A percentile compares a stretch with the other conserved stretches of the same genome.
Evolutionary conservation across 2,329 filamentous ascomycete genomes (phyloP).

Genomic region (Rhytidhysteron rufulum): DNA sequence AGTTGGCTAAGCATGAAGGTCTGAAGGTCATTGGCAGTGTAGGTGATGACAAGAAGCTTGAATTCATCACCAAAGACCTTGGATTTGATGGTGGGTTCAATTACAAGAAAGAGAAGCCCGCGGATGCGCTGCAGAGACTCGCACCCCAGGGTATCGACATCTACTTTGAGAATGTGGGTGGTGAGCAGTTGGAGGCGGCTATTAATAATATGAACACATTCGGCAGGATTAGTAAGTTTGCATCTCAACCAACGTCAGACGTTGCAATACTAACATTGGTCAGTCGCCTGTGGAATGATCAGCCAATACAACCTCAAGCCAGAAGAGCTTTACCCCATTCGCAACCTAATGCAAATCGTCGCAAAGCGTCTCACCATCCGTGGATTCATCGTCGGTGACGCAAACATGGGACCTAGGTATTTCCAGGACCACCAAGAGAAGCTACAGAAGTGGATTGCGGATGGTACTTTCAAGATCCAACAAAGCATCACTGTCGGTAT

Average conservation of each 20-base stretch:
- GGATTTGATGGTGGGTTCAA: constrained; percentile 76
- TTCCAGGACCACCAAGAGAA: constrained; percentile 69
- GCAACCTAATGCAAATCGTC: constrained; percentile 63
- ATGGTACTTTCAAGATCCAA: constrained; percentile 70
- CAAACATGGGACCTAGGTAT: constrained; percentile 60
- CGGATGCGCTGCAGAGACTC: constrained; percentile 64
- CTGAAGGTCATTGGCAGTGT: constrained; percentile 76
- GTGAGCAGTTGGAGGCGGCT: constrained; percentile 68
- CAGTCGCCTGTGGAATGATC: constrained; percentile 61
- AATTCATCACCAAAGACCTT: constrained; percentile 67
- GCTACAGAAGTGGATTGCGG: constrained; percentile 70
- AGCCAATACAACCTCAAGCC: constrained; percentile 67
- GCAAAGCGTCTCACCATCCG: constrained; percentile 65
- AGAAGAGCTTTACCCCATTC: constrained; percentile 60
- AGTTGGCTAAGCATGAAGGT: constrained; percentile 78
- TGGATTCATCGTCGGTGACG: constrained; percentile 71
- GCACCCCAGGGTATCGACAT: constrained; percentile 78
- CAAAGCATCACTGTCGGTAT: constrained; percentile 69
- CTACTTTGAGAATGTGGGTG: constrained; percentile 78
- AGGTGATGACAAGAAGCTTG: constrained; percentile 74
- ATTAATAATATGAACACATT: constrained; percentile 60
- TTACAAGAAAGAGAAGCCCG: constrained; percentile 77
- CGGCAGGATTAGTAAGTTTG: constrained; percentile 61
- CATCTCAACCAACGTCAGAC: not conserved
- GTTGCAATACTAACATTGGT: not conserved